Base-by-base conservation (phyloP, 805 yeast species). In the Kazachstania kunashirensis region DNA sequence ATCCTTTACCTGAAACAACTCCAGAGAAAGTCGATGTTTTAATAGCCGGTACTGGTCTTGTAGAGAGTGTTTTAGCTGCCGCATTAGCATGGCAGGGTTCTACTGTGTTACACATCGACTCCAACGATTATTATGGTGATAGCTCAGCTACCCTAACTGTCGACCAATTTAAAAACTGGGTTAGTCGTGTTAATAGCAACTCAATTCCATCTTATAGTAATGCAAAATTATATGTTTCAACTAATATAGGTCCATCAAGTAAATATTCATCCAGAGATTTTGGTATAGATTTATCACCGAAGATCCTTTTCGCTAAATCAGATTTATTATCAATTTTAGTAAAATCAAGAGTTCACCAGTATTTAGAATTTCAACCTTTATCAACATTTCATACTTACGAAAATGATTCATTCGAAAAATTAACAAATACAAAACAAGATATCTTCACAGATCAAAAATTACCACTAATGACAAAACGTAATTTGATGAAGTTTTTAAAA, bases 71-170 rank as follows among this genome's bases (percentile, higher is more conserved):
- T 10, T 61, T 86, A 33, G 96, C 97, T 0, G 95, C 96, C 10
- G 89, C 96, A 0, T 67, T 92, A 32, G 81, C 96, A 10, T 92
- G 98, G 97, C 95, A 85, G 50, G 98, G 98, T n/a, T 77, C 92
- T n/a, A 77, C 72, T 45, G 96, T 92, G 7, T 65, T 92, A 30
- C 98, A 92, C 54, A 75, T 92, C 21, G 98, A 92, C 57, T 67
- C 77, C 29, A 81, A 86, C 53, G 70, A 75, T 20, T 79, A 84
- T 55, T 92, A 92, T 52, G 98, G 98, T 15, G 97, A 88, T 56
- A 71, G 80, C 24, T 71, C 79, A 34, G 86, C 96, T 5, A 83
- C 95, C 3, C 62, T 92, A 35, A 82, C 94, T 15, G 73, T 86
- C 33, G 95, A 85, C 46, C 95, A 92, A 59, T 60, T 86, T 43